A percentile compares a stretch with the other conserved stretches of the same genome.
These are phyloP conservation scores for Talaromyces sp. DNA, from an alignment of 2,329 filamentous ascomycete genomes.

Conservation along the genomic window DNA sequence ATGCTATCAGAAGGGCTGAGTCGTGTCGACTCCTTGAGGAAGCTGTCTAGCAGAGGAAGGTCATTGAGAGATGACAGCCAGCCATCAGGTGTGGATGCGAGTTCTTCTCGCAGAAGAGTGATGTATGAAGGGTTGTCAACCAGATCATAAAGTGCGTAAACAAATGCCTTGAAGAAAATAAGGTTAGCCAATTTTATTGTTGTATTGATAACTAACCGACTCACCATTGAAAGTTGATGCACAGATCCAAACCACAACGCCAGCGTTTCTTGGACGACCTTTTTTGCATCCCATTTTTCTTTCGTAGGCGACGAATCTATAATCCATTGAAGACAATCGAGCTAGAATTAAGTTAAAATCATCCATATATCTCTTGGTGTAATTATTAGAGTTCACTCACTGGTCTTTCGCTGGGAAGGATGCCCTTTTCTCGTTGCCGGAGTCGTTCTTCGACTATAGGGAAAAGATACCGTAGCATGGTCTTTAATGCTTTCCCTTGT, in stretches of 20 bases:
- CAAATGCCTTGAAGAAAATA: not conserved
- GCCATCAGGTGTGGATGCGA: not conserved
- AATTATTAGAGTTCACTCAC: not conserved
- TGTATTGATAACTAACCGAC: not conserved
- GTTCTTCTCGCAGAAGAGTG: not conserved
- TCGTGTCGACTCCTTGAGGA: conserved; percentile 7
- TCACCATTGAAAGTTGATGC: conserved; percentile 2
- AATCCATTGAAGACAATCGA: not conserved
- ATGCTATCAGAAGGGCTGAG: conserved; percentile 2
- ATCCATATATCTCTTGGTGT: too few relatives aligned
- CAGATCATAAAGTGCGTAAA: not conserved
- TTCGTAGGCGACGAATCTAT: not conserved
- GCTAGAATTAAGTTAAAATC: not conserved
- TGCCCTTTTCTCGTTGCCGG: not conserved
- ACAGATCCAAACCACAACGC: conserved; percentile 6
- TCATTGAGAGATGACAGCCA: not conserved
- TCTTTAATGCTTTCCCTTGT: not conserved
- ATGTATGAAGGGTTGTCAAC: not conserved
- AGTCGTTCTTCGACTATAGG: not conserved
- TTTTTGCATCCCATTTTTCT: not conserved
- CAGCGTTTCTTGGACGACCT: conserved; percentile 2
- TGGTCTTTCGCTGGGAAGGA: not conserved
- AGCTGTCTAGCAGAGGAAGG: conserved; percentile 3
- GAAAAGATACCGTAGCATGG: not conserved
- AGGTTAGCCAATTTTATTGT: not conserved